Percentiles rank a stretch among this genome's conserved stretches.
Conservation (phyloP, 2,329 filamentous ascomycete genomes). For the Colletotrichum sp. region DNA sequence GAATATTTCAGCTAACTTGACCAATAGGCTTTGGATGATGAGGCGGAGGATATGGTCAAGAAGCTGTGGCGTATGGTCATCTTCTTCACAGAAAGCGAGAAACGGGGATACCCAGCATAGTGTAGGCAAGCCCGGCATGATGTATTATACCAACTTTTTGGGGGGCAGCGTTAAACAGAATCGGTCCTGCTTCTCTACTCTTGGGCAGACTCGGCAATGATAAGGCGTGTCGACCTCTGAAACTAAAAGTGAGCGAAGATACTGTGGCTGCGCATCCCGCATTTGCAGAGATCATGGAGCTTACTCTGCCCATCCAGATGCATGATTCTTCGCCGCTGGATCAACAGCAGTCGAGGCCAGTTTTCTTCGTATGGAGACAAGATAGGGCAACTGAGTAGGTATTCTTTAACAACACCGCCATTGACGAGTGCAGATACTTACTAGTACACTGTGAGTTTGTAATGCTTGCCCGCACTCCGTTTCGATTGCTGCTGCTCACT, state of each 20-base stretch:
- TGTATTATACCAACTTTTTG: conserved; percentile 11
- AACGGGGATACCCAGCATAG: conserved; percentile 78
- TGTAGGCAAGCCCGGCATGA: conserved; percentile 10
- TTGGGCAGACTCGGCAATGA: neutral
- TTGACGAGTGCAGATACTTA: neutral
- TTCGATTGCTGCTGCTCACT: neutral
- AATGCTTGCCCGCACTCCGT: neutral
- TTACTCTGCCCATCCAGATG: neutral
- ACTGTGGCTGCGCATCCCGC: neutral
- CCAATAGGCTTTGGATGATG: conserved; percentile 83
- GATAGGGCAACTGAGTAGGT: neutral
- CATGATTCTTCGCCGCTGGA: neutral
- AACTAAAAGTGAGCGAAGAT: neutral
- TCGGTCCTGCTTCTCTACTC: neutral
- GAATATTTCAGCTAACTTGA: conserved; percentile 30
- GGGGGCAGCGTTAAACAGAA: neutral
- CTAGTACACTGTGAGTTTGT: neutral
- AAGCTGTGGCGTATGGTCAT: conserved; percentile 99
- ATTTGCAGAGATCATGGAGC: neutral
- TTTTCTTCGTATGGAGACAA: neutral
- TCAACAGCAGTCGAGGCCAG: neutral
- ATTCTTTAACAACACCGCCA: neutral
- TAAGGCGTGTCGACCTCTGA: neutral
- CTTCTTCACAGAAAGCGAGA: conserved; percentile 96
- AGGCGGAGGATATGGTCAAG: conserved; percentile 91